Conservation (phyloP, 2,329 filamentous ascomycete species). For the Fusarium dlaminii region DNA sequence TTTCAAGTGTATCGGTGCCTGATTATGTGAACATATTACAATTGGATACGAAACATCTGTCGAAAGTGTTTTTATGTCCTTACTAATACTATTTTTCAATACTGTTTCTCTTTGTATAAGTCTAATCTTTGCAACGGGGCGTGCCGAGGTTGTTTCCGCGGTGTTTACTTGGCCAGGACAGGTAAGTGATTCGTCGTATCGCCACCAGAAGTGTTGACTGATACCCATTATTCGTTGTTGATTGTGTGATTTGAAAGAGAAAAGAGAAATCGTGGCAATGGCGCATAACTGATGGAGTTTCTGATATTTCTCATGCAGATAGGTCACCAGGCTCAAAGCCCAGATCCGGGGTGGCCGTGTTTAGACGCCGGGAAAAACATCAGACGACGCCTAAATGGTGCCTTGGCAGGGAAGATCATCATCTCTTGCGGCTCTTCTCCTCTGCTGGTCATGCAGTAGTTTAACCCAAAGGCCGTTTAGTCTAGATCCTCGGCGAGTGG, state of each 20-base stretch:
- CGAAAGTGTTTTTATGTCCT: too few relatives aligned
- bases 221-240: background rate
- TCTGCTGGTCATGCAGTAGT: background rate
- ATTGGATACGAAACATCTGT: background rate
- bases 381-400: slow-evolving; percentile 36
- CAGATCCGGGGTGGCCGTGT: slow-evolving; percentile 25
- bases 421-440: slow-evolving; percentile 29
- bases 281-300: background rate
- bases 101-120: background rate
- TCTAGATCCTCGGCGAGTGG: background rate
- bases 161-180: background rate
- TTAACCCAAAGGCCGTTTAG: background rate
- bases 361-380: slow-evolving; percentile 29
- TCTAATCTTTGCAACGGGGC: rapidly evolving
- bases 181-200: background rate
- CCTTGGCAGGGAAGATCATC: slow-evolving; percentile 23
- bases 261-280: background rate
- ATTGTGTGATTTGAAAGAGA: background rate
- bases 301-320: slow-evolving; percentile 2
- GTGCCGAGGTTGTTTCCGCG: background rate
- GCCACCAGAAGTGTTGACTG: background rate
- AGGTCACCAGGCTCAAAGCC: slow-evolving; percentile 12
- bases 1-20: background rate
- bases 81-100: background rate
- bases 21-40: too few relatives aligned